Percentiles rank a stretch among this genome's conserved stretches.
phyloP scores from a whole-genome alignment of 2,329 filamentous ascomycete species.

The Xylariaceae sp. region DNA sequence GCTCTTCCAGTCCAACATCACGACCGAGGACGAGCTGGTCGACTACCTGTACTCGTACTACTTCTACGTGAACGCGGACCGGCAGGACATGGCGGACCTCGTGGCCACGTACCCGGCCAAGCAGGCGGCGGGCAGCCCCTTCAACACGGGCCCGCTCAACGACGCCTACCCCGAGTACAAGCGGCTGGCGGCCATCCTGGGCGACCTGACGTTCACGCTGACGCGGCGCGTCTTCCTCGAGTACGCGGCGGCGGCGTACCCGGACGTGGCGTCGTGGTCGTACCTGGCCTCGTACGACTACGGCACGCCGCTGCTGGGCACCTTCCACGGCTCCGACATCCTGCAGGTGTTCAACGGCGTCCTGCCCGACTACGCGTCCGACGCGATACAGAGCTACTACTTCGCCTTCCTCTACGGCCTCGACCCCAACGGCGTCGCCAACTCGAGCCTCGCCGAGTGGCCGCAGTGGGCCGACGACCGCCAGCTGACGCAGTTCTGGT shows the following conservation, averaged over 20 bases:
- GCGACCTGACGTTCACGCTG: slow-evolving; percentile 69
- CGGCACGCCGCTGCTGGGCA: slow-evolving; percentile 65
- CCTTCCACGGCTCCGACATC: slow-evolving; percentile 66
- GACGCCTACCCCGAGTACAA: slow-evolving; percentile 72
- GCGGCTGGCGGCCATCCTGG: slow-evolving; percentile 65
- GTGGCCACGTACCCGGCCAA: slow-evolving; percentile 56
- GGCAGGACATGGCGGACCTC: slow-evolving; percentile 42
- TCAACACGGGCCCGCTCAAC: slow-evolving; percentile 61
- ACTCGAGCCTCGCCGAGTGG: slow-evolving; percentile 25
- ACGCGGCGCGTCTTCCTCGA: slow-evolving; percentile 58
- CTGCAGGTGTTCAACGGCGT: slow-evolving; percentile 62
- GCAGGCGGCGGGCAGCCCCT: slow-evolving; percentile 57
- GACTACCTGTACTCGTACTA: slow-evolving; percentile 50
- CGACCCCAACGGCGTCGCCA: slow-evolving; percentile 55
- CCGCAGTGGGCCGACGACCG: slow-evolving; percentile 38
- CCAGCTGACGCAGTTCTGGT: slow-evolving; percentile 30
- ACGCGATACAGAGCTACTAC: slow-evolving; percentile 60
- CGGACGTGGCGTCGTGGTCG: slow-evolving; percentile 60
- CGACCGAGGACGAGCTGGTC: slow-evolving; percentile 48
- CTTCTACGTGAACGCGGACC: slow-evolving; percentile 50
- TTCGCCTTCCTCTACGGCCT: slow-evolving; percentile 62
- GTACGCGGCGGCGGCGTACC: slow-evolving; percentile 35
- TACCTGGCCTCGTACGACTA: slow-evolving; percentile 68
- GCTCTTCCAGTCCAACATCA: slow-evolving; percentile 62
- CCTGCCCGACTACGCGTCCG: slow-evolving; percentile 52